Evolutionary conservation across 1,139 yeast species (phyloP).

Genomic region (Wickerhamiella pararugosa): DNA sequence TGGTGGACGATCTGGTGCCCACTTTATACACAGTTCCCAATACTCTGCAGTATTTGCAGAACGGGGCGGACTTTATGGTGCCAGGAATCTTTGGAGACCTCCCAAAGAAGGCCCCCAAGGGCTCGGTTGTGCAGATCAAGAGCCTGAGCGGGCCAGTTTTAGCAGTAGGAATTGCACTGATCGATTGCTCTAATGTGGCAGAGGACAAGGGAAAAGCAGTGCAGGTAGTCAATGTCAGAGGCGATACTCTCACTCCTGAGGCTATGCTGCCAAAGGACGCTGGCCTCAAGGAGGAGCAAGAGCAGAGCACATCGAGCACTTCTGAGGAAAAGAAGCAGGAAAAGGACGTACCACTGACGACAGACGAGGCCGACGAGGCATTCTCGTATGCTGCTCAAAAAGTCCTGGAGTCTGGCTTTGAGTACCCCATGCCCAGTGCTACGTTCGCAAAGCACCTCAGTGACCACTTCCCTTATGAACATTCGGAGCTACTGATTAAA

Average conservation of each 20-base stretch:
- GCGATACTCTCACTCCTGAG: slow-evolving; percentile 25
- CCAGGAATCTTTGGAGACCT: slow-evolving; percentile 74
- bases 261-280: slow-evolving; percentile 11
- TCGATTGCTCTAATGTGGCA: slow-evolving; percentile 30
- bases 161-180: slow-evolving; percentile 58
- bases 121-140: slow-evolving; percentile 58
- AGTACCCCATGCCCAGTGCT: slow-evolving; percentile 40
- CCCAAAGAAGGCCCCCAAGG: slow-evolving; percentile 34
- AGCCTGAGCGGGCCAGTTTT: slow-evolving; percentile 19
- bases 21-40: slow-evolving; percentile 53
- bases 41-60: slow-evolving; percentile 47
- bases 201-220: slow-evolving; percentile 28
- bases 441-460: slow-evolving; percentile 33
- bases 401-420: slow-evolving; percentile 41
- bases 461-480: slow-evolving; percentile 50
- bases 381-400: slow-evolving; percentile 54
- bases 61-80: slow-evolving; percentile 84
- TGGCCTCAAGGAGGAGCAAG: slow-evolving; percentile 6
- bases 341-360: slow-evolving; percentile 27
- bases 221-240: slow-evolving; percentile 25
- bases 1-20: slow-evolving; percentile 50
- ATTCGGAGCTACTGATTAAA: slow-evolving; percentile 50
- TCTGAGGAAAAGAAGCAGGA: slow-evolving; percentile 13
- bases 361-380: slow-evolving; percentile 65
- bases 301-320: slow-evolving; percentile 7